Percentiles rank a stretch among this genome's conserved stretches.
These are phyloP conservation scores for Xerocomellus intermedius DNA, from an alignment of 768 basidiomycete genomes.

Conservation along the genomic window DNA sequence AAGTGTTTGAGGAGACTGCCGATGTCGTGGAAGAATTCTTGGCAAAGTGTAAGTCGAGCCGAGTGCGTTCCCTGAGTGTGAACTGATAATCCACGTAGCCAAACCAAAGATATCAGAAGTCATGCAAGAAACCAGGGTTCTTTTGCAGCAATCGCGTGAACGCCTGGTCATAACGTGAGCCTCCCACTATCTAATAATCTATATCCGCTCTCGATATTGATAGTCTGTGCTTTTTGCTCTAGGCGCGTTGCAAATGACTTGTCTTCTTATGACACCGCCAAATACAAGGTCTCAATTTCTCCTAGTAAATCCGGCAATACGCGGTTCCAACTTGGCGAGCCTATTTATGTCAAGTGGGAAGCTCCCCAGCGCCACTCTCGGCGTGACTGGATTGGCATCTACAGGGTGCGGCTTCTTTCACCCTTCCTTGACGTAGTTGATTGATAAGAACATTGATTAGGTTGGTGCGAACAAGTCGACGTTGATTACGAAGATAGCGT, in stretches of 20 bases:
- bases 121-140: slow-evolving; percentile 87
- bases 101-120: slow-evolving; percentile 85
- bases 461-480: slow-evolving; percentile 85
- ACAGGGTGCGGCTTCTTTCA: slow-evolving; percentile 50
- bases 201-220: not conserved
- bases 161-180: slow-evolving; percentile 88
- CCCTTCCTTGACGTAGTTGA: not conserved
- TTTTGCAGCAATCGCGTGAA: slow-evolving; percentile 89
- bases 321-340: slow-evolving; percentile 88
- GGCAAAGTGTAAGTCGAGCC: slow-evolving; percentile 66
- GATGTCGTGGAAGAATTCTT: slow-evolving; percentile 94
- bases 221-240: not conserved
- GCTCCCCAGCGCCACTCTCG: slow-evolving; percentile 85
- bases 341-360: slow-evolving; percentile 82
- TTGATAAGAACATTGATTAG: slow-evolving; percentile 36
- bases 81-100: slow-evolving; percentile 46
- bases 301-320: slow-evolving; percentile 49
- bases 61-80: not conserved
- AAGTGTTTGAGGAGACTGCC: slow-evolving; percentile 91
- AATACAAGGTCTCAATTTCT: slow-evolving; percentile 70
- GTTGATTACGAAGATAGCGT: slow-evolving; percentile 80
- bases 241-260: slow-evolving; percentile 83
- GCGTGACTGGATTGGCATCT: slow-evolving; percentile 95
- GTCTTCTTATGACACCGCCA: slow-evolving; percentile 72
- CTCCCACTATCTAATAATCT: not conserved